These are phyloP conservation scores for Plasmodium cynomolgi DNA, from an alignment of 169 alveolate species.

Conservation along the genomic window DNA sequence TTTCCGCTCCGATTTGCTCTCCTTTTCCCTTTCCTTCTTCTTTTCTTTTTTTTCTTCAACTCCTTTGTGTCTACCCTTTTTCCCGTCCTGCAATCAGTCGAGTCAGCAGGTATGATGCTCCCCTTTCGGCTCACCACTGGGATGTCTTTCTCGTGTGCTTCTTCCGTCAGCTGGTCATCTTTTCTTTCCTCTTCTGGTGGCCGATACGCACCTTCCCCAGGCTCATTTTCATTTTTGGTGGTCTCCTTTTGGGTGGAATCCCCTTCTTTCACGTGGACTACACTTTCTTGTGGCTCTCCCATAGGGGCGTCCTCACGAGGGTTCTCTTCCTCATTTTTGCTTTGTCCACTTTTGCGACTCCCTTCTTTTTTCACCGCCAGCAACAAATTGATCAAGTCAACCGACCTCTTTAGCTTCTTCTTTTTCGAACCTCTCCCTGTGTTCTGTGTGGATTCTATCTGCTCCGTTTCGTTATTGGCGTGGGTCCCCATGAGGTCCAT, in stretches of 20 bases:
- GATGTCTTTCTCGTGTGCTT: not conserved
- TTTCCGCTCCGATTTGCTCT: not conserved
- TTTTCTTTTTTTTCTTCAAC: not conserved
- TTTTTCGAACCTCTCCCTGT: not conserved
- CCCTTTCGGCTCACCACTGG: not conserved
- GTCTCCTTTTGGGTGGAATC: constrained; percentile 4
- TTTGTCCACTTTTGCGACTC: not conserved
- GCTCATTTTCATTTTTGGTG: not conserved
- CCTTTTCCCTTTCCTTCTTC: not conserved
- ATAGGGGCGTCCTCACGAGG: not conserved
- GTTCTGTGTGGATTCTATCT: not conserved
- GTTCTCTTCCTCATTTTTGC: not conserved
- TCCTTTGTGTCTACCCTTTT: not conserved
- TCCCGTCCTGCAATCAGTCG: not conserved
- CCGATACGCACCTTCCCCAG: not conserved
- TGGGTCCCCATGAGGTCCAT: not conserved
- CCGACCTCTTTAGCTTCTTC: constrained; percentile 26
- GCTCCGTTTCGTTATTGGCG: not conserved
- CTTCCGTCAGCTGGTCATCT: not conserved
- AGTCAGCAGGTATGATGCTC: not conserved
- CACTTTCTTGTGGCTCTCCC: not conserved
- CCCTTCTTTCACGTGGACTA: not conserved
- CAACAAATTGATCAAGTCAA: constrained; percentile 4
- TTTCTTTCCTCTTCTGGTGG: not conserved
- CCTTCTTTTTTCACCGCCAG: not conserved